phyloP scores from a whole-genome alignment of 2,329 filamentous ascomycete genomes.

The Sphaerulina musiva region DNA sequence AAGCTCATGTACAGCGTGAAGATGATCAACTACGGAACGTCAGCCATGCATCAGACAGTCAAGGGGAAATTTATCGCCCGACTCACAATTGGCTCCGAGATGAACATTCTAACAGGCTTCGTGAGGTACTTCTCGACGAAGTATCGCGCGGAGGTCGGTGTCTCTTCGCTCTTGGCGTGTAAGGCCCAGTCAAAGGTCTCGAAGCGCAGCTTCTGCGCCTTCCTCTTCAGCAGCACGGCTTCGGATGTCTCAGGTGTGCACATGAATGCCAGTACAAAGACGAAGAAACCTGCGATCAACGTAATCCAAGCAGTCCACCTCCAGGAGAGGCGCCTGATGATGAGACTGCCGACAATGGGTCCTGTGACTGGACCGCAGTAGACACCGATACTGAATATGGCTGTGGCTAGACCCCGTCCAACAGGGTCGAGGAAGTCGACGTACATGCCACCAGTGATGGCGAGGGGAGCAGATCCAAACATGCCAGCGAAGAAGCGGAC shows the following conservation, averaged over 20 bases:
- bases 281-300: slow-evolving; percentile 36
- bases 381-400: slow-evolving; percentile 3
- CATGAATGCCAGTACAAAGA: slow-evolving; percentile 39
- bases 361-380: slow-evolving; percentile 8
- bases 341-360: slow-evolving; percentile 17
- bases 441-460: slow-evolving; percentile 44
- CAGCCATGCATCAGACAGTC: slow-evolving; percentile 17
- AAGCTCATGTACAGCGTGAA: slow-evolving; percentile 63
- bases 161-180: slow-evolving; percentile 60
- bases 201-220: slow-evolving; percentile 54
- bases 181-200: slow-evolving; percentile 62
- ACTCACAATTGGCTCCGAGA: slow-evolving; percentile 55
- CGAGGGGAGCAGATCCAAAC: slow-evolving; percentile 45
- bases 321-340: slow-evolving; percentile 16
- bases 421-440: slow-evolving; percentile 38
- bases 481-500: slow-evolving; percentile 49
- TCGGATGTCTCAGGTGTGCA: slow-evolving; percentile 32
- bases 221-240: slow-evolving; percentile 53
- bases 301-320: slow-evolving; percentile 20
- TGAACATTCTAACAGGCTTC: slow-evolving; percentile 56
- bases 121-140: slow-evolving; percentile 60
- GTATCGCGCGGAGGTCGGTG: slow-evolving; percentile 47
- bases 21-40: slow-evolving; percentile 52
- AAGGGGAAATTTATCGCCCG: slow-evolving; percentile 14
- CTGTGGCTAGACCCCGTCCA: slow-evolving; percentile 4